phyloP scores from a whole-genome alignment of 1,139 yeast genomes.

The Scheffersomyces segobiensis region DNA sequence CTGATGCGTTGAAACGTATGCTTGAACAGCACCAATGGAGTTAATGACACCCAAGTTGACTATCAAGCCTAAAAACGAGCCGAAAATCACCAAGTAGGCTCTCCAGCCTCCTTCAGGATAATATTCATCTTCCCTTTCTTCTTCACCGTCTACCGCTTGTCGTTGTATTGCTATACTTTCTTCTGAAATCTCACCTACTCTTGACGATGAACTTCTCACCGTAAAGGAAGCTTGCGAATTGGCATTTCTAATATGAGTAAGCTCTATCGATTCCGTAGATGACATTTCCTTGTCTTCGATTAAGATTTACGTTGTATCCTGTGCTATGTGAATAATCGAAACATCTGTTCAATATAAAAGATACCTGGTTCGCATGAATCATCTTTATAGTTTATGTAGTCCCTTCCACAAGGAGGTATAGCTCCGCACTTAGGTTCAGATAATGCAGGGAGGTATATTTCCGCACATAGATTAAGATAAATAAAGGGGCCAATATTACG shows the following conservation, averaged over 20 bases:
- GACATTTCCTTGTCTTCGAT: background rate
- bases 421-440: too few relatives aligned
- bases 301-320: background rate
- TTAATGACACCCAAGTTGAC: constrained; percentile 29
- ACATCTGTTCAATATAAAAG: too few relatives aligned
- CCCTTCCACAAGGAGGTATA: too few relatives aligned
- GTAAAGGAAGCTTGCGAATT: background rate
- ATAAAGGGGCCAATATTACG: background rate
- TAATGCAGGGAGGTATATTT: background rate
- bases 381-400: too few relatives aligned
- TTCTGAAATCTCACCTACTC: background rate
- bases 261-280: background rate
- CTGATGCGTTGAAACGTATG: constrained; percentile 29
- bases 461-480: background rate
- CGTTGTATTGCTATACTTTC: background rate
- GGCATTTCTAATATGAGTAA: background rate
- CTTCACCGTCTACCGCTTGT: background rate
- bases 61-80: constrained; percentile 29
- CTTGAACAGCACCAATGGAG: constrained; percentile 31
- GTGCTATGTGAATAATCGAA: background rate
- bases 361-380: background rate
- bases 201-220: background rate
- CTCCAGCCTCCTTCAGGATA: constrained; percentile 22
- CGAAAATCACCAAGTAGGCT: constrained; percentile 27
- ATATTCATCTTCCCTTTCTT: background rate